Conservation (phyloP, 2,329 filamentous ascomycete genomes). For the Pseudogymnoascus sp. region DNA sequence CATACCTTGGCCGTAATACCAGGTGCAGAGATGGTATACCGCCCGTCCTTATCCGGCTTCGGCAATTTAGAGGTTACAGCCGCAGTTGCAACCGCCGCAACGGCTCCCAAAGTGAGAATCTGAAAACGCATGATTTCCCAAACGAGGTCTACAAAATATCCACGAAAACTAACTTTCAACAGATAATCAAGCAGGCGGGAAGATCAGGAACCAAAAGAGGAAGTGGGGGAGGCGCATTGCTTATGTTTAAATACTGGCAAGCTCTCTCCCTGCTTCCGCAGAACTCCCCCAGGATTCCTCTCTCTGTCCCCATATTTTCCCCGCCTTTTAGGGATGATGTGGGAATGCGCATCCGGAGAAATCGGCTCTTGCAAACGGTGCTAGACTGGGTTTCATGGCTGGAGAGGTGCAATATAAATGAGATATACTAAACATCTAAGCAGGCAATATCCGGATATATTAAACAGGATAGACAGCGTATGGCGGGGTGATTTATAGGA, state of each 20-base stretch:
- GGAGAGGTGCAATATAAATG: not conserved
- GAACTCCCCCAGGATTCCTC: not conserved
- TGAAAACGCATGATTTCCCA: conserved; percentile 1
- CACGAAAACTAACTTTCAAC: not conserved
- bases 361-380: not conserved
- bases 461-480: not conserved
- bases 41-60: not conserved
- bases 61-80: not conserved
- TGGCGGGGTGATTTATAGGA: not conserved
- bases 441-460: not conserved
- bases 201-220: not conserved
- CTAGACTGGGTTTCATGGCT: not conserved
- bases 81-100: conserved; percentile 7
- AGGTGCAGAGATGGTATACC: not conserved
- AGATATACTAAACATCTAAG: not conserved
- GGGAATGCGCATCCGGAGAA: conserved; percentile 1
- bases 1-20: conserved; percentile 10
- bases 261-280: not conserved
- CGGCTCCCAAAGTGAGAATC: conserved; percentile 11
- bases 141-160: not conserved
- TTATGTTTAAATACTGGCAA: not conserved
- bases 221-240: not conserved
- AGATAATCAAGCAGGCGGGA: not conserved
- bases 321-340: not conserved
- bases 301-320: not conserved